Percentiles rank a stretch among this genome's conserved stretches.
Conservation (phyloP, 176 grass and related monocot species). For the Raddia distichophylla region DNA sequence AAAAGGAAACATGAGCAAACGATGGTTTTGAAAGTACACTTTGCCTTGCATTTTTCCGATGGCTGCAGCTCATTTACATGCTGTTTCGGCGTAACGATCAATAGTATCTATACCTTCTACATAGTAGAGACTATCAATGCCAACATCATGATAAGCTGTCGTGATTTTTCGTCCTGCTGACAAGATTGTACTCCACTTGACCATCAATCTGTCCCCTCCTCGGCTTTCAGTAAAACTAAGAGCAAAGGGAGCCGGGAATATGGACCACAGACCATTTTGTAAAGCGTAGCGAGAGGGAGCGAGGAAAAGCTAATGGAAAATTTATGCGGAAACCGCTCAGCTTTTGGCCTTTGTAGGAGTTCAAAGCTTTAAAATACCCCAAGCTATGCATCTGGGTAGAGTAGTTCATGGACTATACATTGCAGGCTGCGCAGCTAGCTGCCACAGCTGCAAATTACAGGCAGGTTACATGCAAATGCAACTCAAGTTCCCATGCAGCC, state of each 20-base stretch:
- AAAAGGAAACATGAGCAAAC: not conserved
- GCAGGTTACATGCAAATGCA: constrained; percentile 42
- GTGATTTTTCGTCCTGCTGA: constrained; percentile 33
- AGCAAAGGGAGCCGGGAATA: not conserved
- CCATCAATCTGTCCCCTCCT: constrained; percentile 38
- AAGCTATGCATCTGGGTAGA: constrained; percentile 26
- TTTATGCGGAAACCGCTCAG: constrained; percentile 32
- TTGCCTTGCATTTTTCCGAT: not conserved
- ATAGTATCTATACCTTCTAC: not conserved
- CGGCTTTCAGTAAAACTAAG: constrained; percentile 21
- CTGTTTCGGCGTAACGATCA: not conserved
- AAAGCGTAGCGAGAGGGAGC: constrained; percentile 2
- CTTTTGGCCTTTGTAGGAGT: constrained; percentile 50
- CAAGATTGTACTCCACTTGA: constrained; percentile 30
- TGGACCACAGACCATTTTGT: constrained; percentile 50
- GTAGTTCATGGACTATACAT: constrained; percentile 11
- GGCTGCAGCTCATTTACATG: not conserved
- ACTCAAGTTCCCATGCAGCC: constrained; percentile 51
- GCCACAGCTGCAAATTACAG: constrained; percentile 3
- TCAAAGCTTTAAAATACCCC: constrained; percentile 42
- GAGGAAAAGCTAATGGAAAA: constrained; percentile 26
- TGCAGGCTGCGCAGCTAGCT: not conserved
- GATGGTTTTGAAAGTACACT: not conserved
- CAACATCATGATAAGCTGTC: constrained; percentile 43
- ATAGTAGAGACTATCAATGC: constrained; percentile 4